A percentile compares a stretch with the other conserved stretches of the same genome.
Conservation (phyloP, 352 stramenopile species). For the Phytophthora meadii region DNA sequence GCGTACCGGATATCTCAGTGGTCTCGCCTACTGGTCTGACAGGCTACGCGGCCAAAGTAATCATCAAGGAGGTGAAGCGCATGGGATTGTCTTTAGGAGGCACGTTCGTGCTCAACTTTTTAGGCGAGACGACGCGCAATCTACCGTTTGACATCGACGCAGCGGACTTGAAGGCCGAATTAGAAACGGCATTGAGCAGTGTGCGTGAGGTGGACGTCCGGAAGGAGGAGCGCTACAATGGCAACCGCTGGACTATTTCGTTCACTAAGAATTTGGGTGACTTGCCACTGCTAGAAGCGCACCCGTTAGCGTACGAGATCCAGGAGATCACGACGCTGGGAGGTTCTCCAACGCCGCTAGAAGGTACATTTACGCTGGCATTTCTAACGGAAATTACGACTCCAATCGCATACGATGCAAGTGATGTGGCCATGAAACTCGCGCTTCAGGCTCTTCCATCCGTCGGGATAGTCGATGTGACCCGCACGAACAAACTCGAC, state of each 20-base stretch:
- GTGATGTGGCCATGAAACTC: constrained; percentile 82
- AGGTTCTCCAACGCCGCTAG: constrained; percentile 93
- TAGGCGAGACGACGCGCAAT: constrained; percentile 91
- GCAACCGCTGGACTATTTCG: constrained; percentile 94
- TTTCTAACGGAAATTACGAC: constrained; percentile 84
- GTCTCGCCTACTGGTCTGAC: constrained; percentile 56
- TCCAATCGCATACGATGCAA: constrained; percentile 89
- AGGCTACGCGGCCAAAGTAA: constrained; percentile 62
- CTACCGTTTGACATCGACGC: constrained; percentile 92
- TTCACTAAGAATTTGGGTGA: constrained; percentile 97
- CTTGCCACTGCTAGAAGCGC: constrained; percentile 88
- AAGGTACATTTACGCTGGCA: constrained; percentile 88
- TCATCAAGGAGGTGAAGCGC: constrained; percentile 70
- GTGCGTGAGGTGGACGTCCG: constrained; percentile 77
- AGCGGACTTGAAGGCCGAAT: constrained; percentile 77
- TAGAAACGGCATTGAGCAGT: constrained; percentile 71
- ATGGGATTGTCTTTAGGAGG: constrained; percentile 89
- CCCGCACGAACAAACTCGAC: constrained; percentile 66
- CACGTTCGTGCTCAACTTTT: constrained; percentile 94
- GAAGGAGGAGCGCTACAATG: constrained; percentile 75
- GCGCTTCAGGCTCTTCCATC: constrained; percentile 89
- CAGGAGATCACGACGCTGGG: constrained; percentile 93
- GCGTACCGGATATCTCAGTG: constrained; percentile 85
- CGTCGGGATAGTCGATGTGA: constrained; percentile 93
- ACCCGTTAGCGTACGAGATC: constrained; percentile 92